Base-by-base conservation (phyloP, 1,139 yeast genomes). In the Suhomyces coccinellae region DNA sequence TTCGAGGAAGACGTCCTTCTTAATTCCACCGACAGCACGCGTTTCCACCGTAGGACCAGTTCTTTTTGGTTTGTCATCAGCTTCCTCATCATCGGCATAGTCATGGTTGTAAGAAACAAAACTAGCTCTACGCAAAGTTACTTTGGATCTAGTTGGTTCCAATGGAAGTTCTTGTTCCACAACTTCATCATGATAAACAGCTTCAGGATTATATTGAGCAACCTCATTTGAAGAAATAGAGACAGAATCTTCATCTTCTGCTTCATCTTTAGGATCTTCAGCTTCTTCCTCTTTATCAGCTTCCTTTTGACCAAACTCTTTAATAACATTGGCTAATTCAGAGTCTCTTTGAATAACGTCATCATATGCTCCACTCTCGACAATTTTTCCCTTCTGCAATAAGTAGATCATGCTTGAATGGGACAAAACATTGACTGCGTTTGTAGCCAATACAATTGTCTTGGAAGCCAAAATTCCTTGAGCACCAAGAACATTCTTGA, bases 221-320 rank as follows among this genome's bases (percentile, higher is more conserved):
- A 45, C 43, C 8, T 38, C 48, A 15, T 43, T 22, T 1, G 45
- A 42, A 20, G 36, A 33, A 30, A 50, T 72, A 74, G 39, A 70
- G 71, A 6, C 75, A 59, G 49, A 69, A 71, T 70, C 58, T 69
- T 62, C 37, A 26, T 66, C 57, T n/a, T 29, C 50, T n/a, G 41
- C 48, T 22, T 41, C 52, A 12, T 49, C 53, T 9, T 51, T 55
- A 12, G 51, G 57, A 6, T 58, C 61, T 6, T 46, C 49, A 13
- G 45, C 35, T 17, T 7, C 15, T n/a, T 29, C 24, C 8, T 36
- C 33, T 14, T 35, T 24, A 13, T 24, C 17, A 2, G 27, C 13
- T 20, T 20, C 30, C 7, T 30, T 46, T 41, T 56, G 54, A 26
- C 67, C 59, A 49, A 56, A 63, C 45, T 66, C 69, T 20, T 52